phyloP scores from a whole-genome alignment of 306 rosid genomes.

The Glycine tomentella region DNA sequence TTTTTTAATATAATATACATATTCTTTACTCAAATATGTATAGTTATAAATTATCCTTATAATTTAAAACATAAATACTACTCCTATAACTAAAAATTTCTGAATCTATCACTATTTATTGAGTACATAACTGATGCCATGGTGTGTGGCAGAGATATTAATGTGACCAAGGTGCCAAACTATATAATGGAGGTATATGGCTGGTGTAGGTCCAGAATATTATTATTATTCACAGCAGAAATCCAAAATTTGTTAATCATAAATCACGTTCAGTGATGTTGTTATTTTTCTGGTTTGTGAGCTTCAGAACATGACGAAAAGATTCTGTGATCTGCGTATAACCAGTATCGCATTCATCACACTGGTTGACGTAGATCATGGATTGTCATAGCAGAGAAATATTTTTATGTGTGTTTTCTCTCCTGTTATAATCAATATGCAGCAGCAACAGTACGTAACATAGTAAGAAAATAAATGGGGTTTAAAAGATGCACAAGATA shows the following conservation, averaged over 20 bases:
- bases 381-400: background rate
- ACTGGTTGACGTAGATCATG: background rate
- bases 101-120: background rate
- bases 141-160: background rate
- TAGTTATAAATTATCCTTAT: no score
- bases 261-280: background rate
- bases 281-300: background rate
- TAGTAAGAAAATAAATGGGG: background rate
- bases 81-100: background rate
- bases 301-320: background rate
- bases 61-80: no score
- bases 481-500: background rate
- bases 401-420: background rate
- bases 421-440: no score
- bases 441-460: background rate
- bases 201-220: background rate
- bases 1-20: no score
- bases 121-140: background rate
- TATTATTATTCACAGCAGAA: background rate
- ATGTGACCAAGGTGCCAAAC: background rate
- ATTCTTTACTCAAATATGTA: no score
- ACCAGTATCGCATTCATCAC: background rate
- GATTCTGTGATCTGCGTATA: background rate
- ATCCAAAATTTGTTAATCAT: background rate
- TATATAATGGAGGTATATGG: background rate